A percentile compares a stretch with the other conserved stretches of the same genome.
phyloP scores from a whole-genome alignment of 371 early-diverging fungal species.

The Apophysomyces variabilis region DNA sequence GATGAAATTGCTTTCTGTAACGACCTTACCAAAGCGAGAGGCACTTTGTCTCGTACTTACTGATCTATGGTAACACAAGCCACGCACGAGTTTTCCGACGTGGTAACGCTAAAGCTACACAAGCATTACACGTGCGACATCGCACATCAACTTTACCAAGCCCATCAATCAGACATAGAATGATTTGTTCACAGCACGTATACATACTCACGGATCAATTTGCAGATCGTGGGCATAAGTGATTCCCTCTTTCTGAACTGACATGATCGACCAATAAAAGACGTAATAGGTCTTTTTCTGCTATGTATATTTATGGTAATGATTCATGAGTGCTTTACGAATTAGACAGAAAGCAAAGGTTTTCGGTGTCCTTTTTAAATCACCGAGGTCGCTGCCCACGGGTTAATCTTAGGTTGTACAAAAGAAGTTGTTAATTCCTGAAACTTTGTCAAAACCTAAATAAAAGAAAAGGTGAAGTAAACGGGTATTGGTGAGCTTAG shows the following conservation, averaged over 20 bases:
- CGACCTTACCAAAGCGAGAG: background rate
- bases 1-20: background rate
- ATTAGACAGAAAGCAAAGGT: background rate
- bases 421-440: background rate
- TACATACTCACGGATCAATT: background rate
- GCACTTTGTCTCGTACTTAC: background rate
- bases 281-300: background rate
- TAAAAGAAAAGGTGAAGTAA: background rate
- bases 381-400: conserved; percentile 2
- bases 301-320: background rate
- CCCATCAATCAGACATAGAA: background rate
- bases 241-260: background rate
- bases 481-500: background rate
- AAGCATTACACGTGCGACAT: conserved; percentile 7
- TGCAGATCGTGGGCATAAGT: background rate
- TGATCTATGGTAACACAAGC: background rate
- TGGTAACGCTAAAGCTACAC: background rate
- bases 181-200: background rate
- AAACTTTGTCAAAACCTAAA: background rate
- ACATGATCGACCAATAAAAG: background rate
- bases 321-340: background rate
- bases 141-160: conserved; percentile 7
- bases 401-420: background rate
- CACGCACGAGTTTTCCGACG: background rate
- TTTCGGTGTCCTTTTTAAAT: conserved; percentile 4